Base-by-base conservation (phyloP, 225 moss, liverwort and hornwort species). In the Thuidium tamariscinum region DNA sequence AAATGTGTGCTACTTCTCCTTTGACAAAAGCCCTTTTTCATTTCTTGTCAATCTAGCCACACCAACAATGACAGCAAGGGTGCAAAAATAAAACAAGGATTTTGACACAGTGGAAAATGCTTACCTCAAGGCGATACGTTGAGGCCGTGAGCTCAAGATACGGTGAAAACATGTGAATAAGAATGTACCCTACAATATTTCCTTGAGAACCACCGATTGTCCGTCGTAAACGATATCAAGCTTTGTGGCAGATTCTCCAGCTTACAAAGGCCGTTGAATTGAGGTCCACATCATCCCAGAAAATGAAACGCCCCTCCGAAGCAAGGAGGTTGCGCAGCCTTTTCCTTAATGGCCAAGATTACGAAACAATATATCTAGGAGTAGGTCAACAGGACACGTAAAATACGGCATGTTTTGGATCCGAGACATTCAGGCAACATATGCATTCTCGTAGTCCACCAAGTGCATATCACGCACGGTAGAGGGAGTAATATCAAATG, bases 401-500 rank as follows among this genome's bases (percentile, higher is more conserved):
- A 80, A 39, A 48, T 20, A 65, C 10, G 26, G 46, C 54, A 56
- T 56, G n/a, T 51, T 63, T 62, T 54, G 46, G 13, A 69, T 68
- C 37, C 61, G n/a, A 76, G 17, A 57, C 19, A 10, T 37, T 91
- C 84, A 91, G 42, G 46, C 41, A 39, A 81, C n/a, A 61, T 39
- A 83, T 5, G 65, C 74, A 36, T 89, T 89, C 71, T 83, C 69
- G 36, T 91, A 94, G 15, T 89, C 82, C 73, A 86, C 79, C 32
- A 94, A 86, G 42, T 85, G 84, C 89, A 94, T 85, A 20, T 85
- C 59, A 69, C 39, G 69, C 10, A 94, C 91, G 22, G 91, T 87
- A 34, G 81, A 91, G 64, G 93, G 89, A 68, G 91, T 91, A 62
- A 95, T 94, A 59, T 96, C 93, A 44, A 96, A 85, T 2, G 95